Conservation (phyloP, 2,329 filamentous ascomycete species). For the Tolypocladium tropicale region DNA sequence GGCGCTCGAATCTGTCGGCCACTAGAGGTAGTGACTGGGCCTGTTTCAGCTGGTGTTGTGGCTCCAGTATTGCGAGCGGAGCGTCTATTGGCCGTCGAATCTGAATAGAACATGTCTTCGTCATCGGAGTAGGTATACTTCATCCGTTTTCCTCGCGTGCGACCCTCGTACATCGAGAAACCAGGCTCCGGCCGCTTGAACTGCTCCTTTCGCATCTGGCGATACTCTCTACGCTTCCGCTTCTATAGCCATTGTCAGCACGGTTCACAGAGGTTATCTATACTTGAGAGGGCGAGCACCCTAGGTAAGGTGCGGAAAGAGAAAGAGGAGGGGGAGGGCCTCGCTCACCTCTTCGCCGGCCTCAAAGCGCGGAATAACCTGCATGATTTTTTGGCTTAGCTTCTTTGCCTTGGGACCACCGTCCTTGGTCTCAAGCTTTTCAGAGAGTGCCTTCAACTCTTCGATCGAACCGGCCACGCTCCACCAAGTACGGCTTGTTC, state of each 20-base stretch:
- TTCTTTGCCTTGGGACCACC: conserved; percentile 71
- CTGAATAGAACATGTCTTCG: conserved; percentile 60
- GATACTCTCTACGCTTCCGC: conserved; percentile 85
- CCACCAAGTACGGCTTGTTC: conserved; percentile 75
- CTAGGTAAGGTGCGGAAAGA: neutral
- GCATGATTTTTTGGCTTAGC: conserved; percentile 65
- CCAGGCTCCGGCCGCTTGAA: conserved; percentile 82
- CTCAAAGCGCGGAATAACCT: conserved; percentile 82
- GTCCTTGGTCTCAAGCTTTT: conserved; percentile 67
- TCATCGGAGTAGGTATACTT: conserved; percentile 95
- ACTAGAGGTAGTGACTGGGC: conserved; percentile 63
- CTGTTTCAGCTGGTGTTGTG: conserved; percentile 61
- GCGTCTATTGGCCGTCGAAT: conserved; percentile 50
- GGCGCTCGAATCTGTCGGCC: conserved; percentile 73
- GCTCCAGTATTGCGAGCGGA: conserved; percentile 66
- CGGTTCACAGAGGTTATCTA: no score
- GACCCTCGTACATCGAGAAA: conserved; percentile 90
- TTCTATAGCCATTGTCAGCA: conserved; percentile 47
- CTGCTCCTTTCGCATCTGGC: conserved; percentile 72
- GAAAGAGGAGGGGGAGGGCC: no score
- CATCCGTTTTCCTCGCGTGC: conserved; percentile 89
- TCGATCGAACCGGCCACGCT: conserved; percentile 87
- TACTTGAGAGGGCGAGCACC: no score
- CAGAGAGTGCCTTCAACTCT: conserved; percentile 64
- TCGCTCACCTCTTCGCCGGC: conserved; percentile 80